phyloP scores from a whole-genome alignment of 148 eudicot genomes.

The Rhododendron williamsianum region DNA sequence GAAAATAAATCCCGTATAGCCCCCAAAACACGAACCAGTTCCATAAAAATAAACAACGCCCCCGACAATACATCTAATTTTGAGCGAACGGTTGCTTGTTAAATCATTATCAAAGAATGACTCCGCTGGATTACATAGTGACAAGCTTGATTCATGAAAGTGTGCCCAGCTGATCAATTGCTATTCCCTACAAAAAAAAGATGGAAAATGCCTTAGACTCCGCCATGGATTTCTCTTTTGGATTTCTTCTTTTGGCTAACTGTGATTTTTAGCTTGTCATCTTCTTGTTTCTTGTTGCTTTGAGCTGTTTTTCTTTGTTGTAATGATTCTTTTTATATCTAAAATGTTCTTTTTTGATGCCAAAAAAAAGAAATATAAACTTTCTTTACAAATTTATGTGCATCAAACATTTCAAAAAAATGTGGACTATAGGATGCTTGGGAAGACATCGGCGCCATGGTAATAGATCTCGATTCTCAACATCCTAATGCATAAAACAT shows the following conservation, averaged over 20 bases:
- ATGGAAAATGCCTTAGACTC: background rate
- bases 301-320: too few species aligned
- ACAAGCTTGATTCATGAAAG: background rate
- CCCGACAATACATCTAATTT: background rate
- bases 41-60: background rate
- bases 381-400: too few species aligned
- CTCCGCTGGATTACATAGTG: background rate
- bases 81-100: background rate
- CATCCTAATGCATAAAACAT: background rate
- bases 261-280: too few species aligned
- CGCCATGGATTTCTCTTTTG: too few species aligned
- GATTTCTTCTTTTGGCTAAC: too few species aligned
- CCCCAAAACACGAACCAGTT: background rate
- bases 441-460: background rate
- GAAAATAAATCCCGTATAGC: too few species aligned
- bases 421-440: background rate
- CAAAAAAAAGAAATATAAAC: background rate
- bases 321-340: too few species aligned
- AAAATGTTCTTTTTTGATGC: too few species aligned
- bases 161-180: background rate
- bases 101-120: background rate
- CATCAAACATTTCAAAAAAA: background rate
- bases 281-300: too few species aligned
- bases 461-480: background rate
- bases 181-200: background rate